A percentile compares a stretch with the other conserved stretches of the same genome.
Conservation (phyloP, 2,329 filamentous ascomycete species). For the Pseudocercospora fuligena region DNA sequence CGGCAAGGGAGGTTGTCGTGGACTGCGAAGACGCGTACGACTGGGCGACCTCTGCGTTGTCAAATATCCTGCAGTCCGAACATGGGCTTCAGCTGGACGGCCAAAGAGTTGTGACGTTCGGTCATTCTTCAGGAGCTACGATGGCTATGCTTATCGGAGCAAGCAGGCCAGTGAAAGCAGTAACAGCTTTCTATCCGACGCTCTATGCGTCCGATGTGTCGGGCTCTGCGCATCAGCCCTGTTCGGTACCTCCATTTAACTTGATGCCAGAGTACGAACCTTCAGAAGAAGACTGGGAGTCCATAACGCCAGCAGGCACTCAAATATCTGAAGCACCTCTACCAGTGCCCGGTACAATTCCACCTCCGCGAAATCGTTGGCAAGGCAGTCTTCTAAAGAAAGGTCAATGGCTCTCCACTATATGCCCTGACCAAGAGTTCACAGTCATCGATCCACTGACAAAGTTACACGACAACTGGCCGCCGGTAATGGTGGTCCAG, state of each 20-base stretch:
- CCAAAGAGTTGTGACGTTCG: conserved; percentile 44
- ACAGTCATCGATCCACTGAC: conserved; percentile 29
- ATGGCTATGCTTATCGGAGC: conserved; percentile 53
- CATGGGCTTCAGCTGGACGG: conserved; percentile 36
- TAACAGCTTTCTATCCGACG: conserved; percentile 30
- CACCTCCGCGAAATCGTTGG: conserved; percentile 28
- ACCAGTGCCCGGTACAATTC: conserved; percentile 18
- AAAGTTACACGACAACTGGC: conserved; percentile 23
- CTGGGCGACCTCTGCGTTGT: conserved; percentile 44
- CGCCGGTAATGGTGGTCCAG: conserved; percentile 28
- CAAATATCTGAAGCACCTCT: conserved; percentile 25
- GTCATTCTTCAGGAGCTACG: conserved; percentile 46
- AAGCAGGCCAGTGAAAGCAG: conserved; percentile 23
- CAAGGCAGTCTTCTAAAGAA: conserved; percentile 28
- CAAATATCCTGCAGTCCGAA: conserved; percentile 19
- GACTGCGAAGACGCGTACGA: conserved; percentile 44
- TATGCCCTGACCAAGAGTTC: conserved; percentile 28
- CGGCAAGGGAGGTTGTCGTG: conserved; percentile 40
- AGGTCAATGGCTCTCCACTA: conserved; percentile 25
- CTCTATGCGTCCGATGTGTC: conserved; percentile 24
- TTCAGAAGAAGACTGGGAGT: conserved; percentile 23
- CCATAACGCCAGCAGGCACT: conserved; percentile 20
- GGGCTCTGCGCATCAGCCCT: conserved; percentile 21
- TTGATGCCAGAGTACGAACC: conserved; percentile 26
- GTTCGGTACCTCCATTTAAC: conserved; percentile 25